A percentile compares a stretch with the other conserved stretches of the same genome.
Evolutionary conservation across 2,329 filamentous ascomycete species (phyloP).

Genomic region (Rhinocladiella similis): DNA sequence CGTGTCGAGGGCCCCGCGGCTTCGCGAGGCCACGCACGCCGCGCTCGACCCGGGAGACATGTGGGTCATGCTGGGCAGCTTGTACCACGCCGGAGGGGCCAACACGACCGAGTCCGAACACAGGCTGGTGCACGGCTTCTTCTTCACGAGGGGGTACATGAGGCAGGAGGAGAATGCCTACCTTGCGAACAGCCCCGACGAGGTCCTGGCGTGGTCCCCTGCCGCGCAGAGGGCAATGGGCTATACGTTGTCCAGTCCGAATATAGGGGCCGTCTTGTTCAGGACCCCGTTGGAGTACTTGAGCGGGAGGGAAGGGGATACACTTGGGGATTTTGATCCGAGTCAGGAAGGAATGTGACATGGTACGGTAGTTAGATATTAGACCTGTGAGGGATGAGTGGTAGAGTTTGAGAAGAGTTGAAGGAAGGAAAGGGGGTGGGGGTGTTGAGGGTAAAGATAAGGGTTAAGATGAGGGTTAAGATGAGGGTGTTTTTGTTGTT

Average conservation of each 20-base stretch:
- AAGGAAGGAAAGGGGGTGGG: no score
- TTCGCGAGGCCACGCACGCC: conserved; percentile 28
- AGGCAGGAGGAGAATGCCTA: conserved; percentile 20
- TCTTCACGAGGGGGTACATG: conserved; percentile 23
- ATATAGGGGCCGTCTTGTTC: conserved; percentile 24
- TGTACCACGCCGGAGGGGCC: conserved; percentile 36
- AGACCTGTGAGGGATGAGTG: no score
- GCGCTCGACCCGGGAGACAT: conserved; percentile 38
- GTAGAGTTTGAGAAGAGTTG: no score
- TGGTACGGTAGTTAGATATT: not conserved
- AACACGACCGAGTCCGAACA: conserved; percentile 29
- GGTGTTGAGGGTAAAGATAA: no score
- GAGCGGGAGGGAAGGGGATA: not conserved
- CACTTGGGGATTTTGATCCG: conserved; percentile 5
- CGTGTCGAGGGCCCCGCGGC: conserved; percentile 18
- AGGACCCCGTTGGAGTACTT: conserved; percentile 5
- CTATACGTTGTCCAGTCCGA: conserved; percentile 29
- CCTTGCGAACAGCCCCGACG: conserved; percentile 23
- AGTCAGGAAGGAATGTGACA: conserved; percentile 2
- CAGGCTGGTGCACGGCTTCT: conserved; percentile 25
- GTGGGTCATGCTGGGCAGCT: conserved; percentile 38
- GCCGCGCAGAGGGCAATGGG: conserved; percentile 28
- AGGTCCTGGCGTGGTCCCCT: conserved; percentile 26
- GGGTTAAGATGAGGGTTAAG: no score
- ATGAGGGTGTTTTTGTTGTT: no score